A percentile compares a stretch with the other conserved stretches of the same genome.
phyloP scores from a whole-genome alignment of 2,329 filamentous ascomycete species.

The Colletotrichum eleusines region DNA sequence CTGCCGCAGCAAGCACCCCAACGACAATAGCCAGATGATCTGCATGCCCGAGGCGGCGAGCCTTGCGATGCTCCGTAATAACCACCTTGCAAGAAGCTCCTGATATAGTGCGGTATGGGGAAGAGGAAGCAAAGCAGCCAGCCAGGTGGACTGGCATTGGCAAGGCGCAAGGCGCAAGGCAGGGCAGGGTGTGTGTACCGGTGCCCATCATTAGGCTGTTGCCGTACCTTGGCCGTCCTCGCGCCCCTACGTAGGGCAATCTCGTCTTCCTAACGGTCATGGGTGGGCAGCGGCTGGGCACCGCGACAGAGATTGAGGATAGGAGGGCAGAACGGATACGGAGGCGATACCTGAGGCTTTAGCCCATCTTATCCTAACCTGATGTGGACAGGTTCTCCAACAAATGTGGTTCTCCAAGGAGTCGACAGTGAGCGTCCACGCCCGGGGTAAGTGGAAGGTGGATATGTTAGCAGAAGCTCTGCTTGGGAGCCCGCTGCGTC shows the following conservation, averaged over 20 bases:
- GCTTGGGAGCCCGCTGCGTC: constrained; percentile 29
- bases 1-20: constrained; percentile 9
- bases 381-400: constrained; percentile 12
- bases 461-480: constrained; percentile 34
- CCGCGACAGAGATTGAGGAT: neutral
- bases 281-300: neutral
- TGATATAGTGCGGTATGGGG: neutral
- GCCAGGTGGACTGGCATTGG: constrained; percentile 21
- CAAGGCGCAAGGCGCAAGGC: constrained; percentile 2
- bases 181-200: neutral
- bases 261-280: constrained; percentile 20
- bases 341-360: constrained; percentile 31
- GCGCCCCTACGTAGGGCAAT: constrained; percentile 34
- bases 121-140: constrained; percentile 27
- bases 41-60: constrained; percentile 21
- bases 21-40: constrained; percentile 22
- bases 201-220: constrained; percentile 19
- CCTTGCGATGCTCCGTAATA: constrained; percentile 26
- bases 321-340: constrained; percentile 21
- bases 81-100: constrained; percentile 3
- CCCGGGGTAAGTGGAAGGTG: constrained; percentile 35
- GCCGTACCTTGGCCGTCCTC: constrained; percentile 18
- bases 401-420: constrained; percentile 27
- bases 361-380: constrained; percentile 24
- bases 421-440: constrained; percentile 25